Evolutionary conservation across 2,329 filamentous ascomycete genomes (phyloP).

Genomic region (Grosmannia serpens): DNA sequence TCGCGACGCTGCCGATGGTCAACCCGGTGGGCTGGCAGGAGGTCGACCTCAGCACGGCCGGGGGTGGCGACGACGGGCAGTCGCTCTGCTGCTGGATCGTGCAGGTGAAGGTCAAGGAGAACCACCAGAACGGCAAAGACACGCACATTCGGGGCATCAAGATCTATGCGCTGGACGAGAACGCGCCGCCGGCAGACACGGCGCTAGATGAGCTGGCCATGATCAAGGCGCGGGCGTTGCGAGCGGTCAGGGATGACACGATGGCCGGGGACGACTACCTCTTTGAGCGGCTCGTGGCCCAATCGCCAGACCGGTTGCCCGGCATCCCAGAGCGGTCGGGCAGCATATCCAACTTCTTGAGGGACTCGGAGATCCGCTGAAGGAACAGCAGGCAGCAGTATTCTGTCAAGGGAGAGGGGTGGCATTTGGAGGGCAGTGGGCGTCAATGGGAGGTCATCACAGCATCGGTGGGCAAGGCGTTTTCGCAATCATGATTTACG

Average conservation of each 20-base stretch:
- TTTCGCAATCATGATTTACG: not conserved
- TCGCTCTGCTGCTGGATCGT: slow-evolving; percentile 81
- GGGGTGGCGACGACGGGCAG: slow-evolving; percentile 52
- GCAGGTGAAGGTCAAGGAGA: slow-evolving; percentile 84
- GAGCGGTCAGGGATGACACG: slow-evolving; percentile 16
- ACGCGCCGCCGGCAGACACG: slow-evolving; percentile 27
- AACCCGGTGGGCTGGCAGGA: slow-evolving; percentile 85
- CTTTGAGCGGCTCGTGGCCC: slow-evolving; percentile 18
- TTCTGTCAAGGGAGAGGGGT: not conserved
- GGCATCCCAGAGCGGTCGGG: slow-evolving; percentile 19
- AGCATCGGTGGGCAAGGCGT: not conserved
- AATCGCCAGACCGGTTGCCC: slow-evolving; percentile 17
- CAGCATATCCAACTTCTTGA: slow-evolving; percentile 26
- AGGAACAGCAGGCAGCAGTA: not conserved
- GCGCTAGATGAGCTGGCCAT: slow-evolving; percentile 22
- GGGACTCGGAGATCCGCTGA: slow-evolving; percentile 30
- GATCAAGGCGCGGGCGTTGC: slow-evolving; percentile 19
- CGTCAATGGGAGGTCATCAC: not conserved
- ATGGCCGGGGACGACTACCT: slow-evolving; percentile 22
- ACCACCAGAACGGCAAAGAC: slow-evolving; percentile 98
- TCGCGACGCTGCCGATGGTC: slow-evolving; percentile 66
- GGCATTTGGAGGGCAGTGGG: not conserved
- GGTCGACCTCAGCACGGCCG: slow-evolving; percentile 48
- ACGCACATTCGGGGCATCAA: slow-evolving; percentile 93
- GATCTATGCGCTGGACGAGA: slow-evolving; percentile 55